Evolutionary conservation across 345 rosid species (phyloP), one percentile per base, ranked within the genome.

Genomic region (Pugionium cornutum): DNA sequence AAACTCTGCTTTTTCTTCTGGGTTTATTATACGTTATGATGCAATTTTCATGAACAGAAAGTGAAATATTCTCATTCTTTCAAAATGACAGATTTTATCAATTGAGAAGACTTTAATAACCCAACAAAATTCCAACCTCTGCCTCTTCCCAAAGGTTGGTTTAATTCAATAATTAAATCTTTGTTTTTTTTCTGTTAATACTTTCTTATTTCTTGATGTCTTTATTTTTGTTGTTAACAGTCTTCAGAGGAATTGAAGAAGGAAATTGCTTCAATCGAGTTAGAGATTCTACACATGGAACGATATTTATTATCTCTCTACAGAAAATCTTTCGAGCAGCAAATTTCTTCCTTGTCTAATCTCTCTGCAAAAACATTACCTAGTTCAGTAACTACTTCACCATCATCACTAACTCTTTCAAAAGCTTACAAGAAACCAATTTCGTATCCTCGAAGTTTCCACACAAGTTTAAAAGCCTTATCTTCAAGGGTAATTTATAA

Each of bases 201-300:
- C 11, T 57, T 40, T 58, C 7, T 43, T 73, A 58, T 35, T 11
- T 29, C 42, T 39, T 1, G 9, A 5, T 57, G 33, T 58, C 4
- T 44, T 5, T 41, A 45, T 49, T 6, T 35, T 2, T 3, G 32
- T 58, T 8, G 8, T 29, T 31, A 71, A 76, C 73, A 88, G 95
- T 82, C 95, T 57, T 75, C 83, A 61, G 77, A 66, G 33, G 91
- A 80, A 31, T 74, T 91, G 71, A 86, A 70, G 81, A 77, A 75
- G 64, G 95, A 91, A 67, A 88, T 91, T 35, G 87, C 83, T 5
- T 46, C 66, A 11, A 84, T 88, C 29, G 92, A 91, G 86, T 45
- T 75, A 64, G 83, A 91, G 76, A 91, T 88, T 67, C 62, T 82
- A 57, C 87, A 62, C 48, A 65, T 91, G 74, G 97, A 91, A 67